A percentile compares a stretch with the other conserved stretches of the same genome.
Conservation (phyloP, 2,329 filamentous ascomycete genomes). For the Exserohilum rostratum region DNA sequence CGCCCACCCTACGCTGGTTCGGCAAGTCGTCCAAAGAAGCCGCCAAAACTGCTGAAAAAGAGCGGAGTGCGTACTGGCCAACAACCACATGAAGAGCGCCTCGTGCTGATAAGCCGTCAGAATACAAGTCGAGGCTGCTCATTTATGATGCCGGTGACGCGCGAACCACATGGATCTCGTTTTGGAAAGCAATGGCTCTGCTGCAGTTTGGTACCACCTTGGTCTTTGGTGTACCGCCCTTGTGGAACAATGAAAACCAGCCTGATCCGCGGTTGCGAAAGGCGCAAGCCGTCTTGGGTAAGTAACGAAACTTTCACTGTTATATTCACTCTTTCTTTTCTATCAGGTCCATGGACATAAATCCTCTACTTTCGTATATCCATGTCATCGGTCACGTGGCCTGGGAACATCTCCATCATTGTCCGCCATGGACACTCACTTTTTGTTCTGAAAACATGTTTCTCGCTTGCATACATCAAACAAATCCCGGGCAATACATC, state of each 20-base stretch:
- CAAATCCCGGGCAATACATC: no score
- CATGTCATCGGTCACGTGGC: no score
- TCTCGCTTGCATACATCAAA: no score
- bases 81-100: no score
- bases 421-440: no score
- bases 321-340: background rate
- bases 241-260: slow-evolving; percentile 44
- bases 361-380: background rate
- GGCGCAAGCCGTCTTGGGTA: slow-evolving; percentile 39
- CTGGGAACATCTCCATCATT: no score
- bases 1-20: slow-evolving; percentile 28
- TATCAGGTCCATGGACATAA: no score
- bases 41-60: slow-evolving; percentile 27
- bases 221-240: slow-evolving; percentile 39
- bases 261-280: slow-evolving; percentile 36
- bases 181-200: slow-evolving; percentile 46
- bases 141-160: slow-evolving; percentile 49
- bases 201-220: slow-evolving; percentile 43
- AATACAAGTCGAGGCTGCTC: slow-evolving; percentile 36
- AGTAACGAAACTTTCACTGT: background rate
- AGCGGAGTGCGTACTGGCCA: slow-evolving; percentile 24
- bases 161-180: slow-evolving; percentile 43
- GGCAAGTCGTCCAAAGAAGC: slow-evolving; percentile 21
- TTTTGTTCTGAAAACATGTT: no score
- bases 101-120: slow-evolving; percentile 11